Evolutionary conservation across 2,329 filamentous ascomycete species (phyloP), one percentile per base, ranked within the genome.

Genomic region (Neofusicoccum cordaticola): DNA sequence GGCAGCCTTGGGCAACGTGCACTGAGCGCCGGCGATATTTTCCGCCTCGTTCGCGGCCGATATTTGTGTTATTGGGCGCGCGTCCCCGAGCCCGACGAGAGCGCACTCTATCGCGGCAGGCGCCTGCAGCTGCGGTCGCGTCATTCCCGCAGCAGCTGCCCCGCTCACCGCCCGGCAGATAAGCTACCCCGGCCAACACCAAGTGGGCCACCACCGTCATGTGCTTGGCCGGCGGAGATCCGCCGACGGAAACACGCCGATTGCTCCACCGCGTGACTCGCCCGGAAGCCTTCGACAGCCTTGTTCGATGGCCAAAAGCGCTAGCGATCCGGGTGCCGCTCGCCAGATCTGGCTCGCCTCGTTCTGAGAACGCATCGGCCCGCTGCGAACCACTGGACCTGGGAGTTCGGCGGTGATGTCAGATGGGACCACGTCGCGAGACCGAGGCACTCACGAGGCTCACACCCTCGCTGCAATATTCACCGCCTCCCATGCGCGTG

Each of bases 231-330:
- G 22, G 41, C 41, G 42, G 56, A 15, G 56, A 47, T 60, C 56
- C 27, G 15, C 31, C 56, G 27, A 45, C 4, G 41, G 41, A 22
- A 47, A 60, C 56, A 19, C 42, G 42, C 56, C 56, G 56, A 60
- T 47, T 60, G 56, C 56, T 60, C 56, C n/a, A 15, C 13, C 56
- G 56, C 42, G 56, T 60, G 56, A 60, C 41, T 58, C 53, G 53
- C 12, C 39, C 39, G 13, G 22, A 19, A 44, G 7, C 6, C 41
- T 12, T 47, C 42, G 56, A 22, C 31, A 60, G 42, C 56, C 56
- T 34, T 60, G 41, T 34, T 47, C 39, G 22, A 31, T 35, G 27
- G 39, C 37, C 52, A 56, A 35, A 19, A n/a, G 8, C 27, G 53
- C 39, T 17, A 39, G 13, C 56, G 56, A 60, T 58, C 53, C 15